Evolutionary conservation across 2,329 filamentous ascomycete genomes (phyloP).

Genomic region (Xylariaceae sp.): DNA sequence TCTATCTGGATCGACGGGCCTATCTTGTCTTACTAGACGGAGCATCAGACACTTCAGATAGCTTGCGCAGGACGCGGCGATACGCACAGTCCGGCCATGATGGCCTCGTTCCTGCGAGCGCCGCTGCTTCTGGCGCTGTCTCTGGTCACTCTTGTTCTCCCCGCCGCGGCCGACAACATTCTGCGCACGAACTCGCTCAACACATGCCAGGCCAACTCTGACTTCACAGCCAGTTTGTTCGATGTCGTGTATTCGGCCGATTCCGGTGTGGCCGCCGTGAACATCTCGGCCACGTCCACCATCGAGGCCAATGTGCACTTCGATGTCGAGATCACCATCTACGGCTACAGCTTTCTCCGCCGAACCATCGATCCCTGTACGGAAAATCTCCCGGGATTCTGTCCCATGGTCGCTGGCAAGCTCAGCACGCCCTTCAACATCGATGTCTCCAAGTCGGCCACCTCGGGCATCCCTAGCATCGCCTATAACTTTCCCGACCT

Average conservation of each 20-base stretch:
- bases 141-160: slow-evolving; percentile 16
- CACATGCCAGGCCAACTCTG: slow-evolving; percentile 67
- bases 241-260: slow-evolving; percentile 63
- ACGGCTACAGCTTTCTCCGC: slow-evolving; percentile 60
- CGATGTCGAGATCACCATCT: slow-evolving; percentile 62
- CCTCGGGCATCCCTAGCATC: slow-evolving; percentile 67
- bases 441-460: slow-evolving; percentile 43
- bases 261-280: slow-evolving; percentile 57
- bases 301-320: slow-evolving; percentile 69
- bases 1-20: too few species aligned
- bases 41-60: too few species aligned
- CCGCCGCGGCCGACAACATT: slow-evolving; percentile 15
- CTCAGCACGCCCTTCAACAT: slow-evolving; percentile 50
- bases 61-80: too few species aligned
- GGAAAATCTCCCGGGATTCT: slow-evolving; percentile 57
- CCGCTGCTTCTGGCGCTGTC: slow-evolving; percentile 9
- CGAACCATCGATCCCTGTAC: slow-evolving; percentile 63
- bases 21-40: too few species aligned
- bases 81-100: too few species aligned
- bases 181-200: slow-evolving; percentile 53
- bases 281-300: slow-evolving; percentile 65
- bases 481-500: slow-evolving; percentile 87
- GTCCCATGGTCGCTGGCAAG: slow-evolving; percentile 71
- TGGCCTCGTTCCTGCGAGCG: slow-evolving; percentile 2
- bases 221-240: slow-evolving; percentile 74